Base-by-base conservation (phyloP, 495 filamentous ascomycete genomes). In the Choiromyces venosus region DNA sequence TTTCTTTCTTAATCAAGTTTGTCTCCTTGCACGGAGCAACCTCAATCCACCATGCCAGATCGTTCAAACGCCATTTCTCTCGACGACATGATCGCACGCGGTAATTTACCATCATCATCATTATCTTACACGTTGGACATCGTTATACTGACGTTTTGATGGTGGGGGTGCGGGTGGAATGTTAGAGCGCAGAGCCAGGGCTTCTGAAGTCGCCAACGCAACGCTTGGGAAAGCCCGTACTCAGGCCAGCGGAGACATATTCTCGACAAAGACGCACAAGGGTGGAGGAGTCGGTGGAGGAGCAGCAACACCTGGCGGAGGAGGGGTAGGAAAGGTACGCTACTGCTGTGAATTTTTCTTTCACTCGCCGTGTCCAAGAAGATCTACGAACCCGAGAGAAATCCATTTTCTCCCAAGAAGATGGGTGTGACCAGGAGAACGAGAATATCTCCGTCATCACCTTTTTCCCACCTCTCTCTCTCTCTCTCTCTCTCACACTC, bases 241-340 rank as follows among this genome's bases (percentile, higher is more conserved):
- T 68, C 76, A 75, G 72, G 39, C 66, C 12, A 29, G 14, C 10
- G 39, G 38, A 8, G 68, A 56, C 40, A 66, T 37, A 3, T 19
- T 33, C n/a, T 52, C 37, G 61, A n/a, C 37, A 37, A 35, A 61
- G 10, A 16, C n/a, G 52, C n/a, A 25, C 4, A 9, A 10, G n/a
- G 52, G 39, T 65, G 46, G 65, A 71, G 74, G 9, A 37, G 69
- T 68, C 71, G 68, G 76, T 4, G 73, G 71, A 39, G 75, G 75
- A 74, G 69, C 72, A 33, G 76, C 74, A 65, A 72, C 69, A 71
- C 21, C 68, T 67, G 75, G 75, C 70, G 74, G 74, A 73, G 71
- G 74, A 77, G 76, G 76, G 76, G 67, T 75, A 72, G 79, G 44
- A 71, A 76, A 75, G 79, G 73, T 81, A 74, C 68, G 79, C 69